phyloP scores from a whole-genome alignment of 306 rosid species.

The Cucumis hystrix region DNA sequence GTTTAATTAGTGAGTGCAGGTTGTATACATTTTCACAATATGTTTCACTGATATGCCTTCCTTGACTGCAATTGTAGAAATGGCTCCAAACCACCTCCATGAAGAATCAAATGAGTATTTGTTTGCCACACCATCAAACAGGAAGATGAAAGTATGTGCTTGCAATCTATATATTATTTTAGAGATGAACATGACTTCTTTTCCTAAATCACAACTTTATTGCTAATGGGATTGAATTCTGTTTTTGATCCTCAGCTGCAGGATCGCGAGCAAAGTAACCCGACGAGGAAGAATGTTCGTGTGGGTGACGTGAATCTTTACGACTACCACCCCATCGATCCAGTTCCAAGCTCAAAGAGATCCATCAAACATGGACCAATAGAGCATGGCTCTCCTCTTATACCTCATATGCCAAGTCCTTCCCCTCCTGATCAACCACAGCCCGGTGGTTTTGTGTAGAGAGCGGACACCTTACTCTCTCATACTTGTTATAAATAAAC shows the following conservation, averaged over 20 bases:
- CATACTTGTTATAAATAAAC: too few relatives aligned
- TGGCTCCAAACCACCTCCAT: not conserved
- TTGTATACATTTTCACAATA: not conserved
- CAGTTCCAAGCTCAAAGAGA: conserved; percentile 40
- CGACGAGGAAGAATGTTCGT: not conserved
- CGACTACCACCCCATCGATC: conserved; percentile 55
- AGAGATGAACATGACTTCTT: not conserved
- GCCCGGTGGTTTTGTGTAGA: conserved; percentile 14
- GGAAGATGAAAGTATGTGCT: conserved; percentile 51
- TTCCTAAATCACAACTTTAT: not conserved
- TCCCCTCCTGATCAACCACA: conserved; percentile 29
- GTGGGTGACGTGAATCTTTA: conserved; percentile 18
- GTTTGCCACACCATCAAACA: conserved; percentile 6
- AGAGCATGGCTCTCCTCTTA: conserved; percentile 58
- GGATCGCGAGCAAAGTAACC: conserved; percentile 20
- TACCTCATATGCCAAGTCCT: conserved; percentile 57
- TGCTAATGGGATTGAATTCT: not conserved
- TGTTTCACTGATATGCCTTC: not conserved
- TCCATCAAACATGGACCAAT: conserved; percentile 47
- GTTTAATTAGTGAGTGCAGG: not conserved
- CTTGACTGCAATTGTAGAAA: not conserved
- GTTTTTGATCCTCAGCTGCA: conserved; percentile 13
- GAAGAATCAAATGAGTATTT: not conserved
- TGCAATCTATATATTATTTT: not conserved
- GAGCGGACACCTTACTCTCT: not conserved